A percentile compares a stretch with the other conserved stretches of the same genome.
Conservation (phyloP, 139 green algal genomes). For the Closterium sp. region DNA sequence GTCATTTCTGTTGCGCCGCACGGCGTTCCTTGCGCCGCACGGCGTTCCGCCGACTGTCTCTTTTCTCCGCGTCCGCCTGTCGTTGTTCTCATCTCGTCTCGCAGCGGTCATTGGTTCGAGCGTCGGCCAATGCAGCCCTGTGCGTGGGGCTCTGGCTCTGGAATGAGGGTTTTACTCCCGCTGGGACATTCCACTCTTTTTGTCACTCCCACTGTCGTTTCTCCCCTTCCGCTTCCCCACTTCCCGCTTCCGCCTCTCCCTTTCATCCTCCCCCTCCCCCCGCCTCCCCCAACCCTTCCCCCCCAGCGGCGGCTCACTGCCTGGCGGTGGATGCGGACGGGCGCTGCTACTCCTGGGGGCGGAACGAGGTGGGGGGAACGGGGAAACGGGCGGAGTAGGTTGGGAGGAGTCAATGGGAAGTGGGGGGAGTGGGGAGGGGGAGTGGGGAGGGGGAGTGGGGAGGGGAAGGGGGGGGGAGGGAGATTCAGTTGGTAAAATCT, state of each 20-base stretch:
- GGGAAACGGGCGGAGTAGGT: neutral
- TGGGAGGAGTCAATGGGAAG: neutral
- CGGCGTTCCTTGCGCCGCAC: no score
- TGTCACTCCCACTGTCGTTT: neutral
- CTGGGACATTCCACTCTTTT: no score
- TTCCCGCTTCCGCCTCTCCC: no score
- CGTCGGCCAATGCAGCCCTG: neutral
- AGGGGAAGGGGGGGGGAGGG: no score
- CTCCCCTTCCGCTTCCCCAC: neutral
- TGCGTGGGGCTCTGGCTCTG: no score
- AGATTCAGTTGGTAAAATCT: no score
- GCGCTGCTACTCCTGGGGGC: constrained; percentile 80
- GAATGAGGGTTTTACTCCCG: no score
- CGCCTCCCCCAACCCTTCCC: no score
- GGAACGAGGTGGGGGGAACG: constrained; percentile 63
- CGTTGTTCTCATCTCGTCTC: neutral
- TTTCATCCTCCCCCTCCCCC: neutral
- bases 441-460: no score
- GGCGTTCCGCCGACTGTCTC: no score
- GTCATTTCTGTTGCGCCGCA: no score
- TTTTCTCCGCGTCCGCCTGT: neutral
- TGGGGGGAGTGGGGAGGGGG: neutral
- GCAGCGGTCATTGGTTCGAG: neutral
- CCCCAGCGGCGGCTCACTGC: constrained; percentile 71
- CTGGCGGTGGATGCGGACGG: constrained; percentile 65